These are phyloP conservation scores for Pseudonectria buxi DNA, from an alignment of 2,329 filamentous ascomycete genomes.

Conservation along the genomic window DNA sequence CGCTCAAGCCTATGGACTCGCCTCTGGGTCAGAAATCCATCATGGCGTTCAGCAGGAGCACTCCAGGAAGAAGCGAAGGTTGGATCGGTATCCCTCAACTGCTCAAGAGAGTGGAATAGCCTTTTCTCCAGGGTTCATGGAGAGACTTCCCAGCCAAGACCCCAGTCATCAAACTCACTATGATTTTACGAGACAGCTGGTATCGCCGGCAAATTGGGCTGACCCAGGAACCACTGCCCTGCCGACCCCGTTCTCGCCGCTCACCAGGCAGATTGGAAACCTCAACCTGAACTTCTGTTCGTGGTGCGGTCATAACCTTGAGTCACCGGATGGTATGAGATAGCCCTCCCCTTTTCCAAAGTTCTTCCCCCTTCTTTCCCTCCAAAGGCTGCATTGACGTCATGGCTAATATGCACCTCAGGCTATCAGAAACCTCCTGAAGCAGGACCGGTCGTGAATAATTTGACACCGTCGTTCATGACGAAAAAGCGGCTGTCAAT, in stretches of 20 bases:
- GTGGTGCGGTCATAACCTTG: constrained; percentile 24
- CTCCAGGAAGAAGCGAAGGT: constrained; percentile 27
- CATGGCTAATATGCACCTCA: constrained; percentile 14
- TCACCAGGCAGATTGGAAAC: constrained; percentile 24
- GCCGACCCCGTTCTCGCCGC: constrained; percentile 17
- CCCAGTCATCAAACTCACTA: constrained; percentile 16
- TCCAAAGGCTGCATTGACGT: neutral
- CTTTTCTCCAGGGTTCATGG: constrained; percentile 22
- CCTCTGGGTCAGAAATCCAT: constrained; percentile 26
- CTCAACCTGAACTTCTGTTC: constrained; percentile 24
- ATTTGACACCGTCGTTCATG: constrained; percentile 25
- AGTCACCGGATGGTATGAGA: constrained; percentile 26
- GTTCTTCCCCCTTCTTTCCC: neutral
- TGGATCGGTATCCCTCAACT: constrained; percentile 27
- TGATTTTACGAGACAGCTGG: constrained; percentile 8
- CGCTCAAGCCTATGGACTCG: constrained; percentile 24
- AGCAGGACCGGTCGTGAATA: constrained; percentile 20
- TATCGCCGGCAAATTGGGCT: constrained; percentile 15
- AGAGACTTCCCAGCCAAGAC: constrained; percentile 23
- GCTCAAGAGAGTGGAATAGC: constrained; percentile 14
- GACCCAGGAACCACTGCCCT: constrained; percentile 16
- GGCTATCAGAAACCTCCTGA: constrained; percentile 29
- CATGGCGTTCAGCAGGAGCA: constrained; percentile 19
- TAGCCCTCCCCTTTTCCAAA: too few relatives aligned
- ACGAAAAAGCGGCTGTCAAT: constrained; percentile 22